Base-by-base conservation (phyloP, 495 filamentous ascomycete species). In the Chlorociboria aeruginascens region DNA sequence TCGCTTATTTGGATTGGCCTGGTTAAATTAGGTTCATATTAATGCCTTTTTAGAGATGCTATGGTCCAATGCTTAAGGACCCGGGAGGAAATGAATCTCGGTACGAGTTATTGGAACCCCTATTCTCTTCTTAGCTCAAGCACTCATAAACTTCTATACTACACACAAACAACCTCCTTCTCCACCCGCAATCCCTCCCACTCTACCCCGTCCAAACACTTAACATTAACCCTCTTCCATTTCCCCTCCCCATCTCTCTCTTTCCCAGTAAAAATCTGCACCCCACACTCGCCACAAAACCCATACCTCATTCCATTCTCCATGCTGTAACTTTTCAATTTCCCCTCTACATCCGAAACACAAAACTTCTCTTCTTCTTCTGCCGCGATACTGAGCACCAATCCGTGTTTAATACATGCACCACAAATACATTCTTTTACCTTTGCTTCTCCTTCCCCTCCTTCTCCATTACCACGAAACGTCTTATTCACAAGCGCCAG, bases 381-480 rank as follows among this genome's bases (percentile, higher is more conserved):
- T 52, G 48, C 68, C 53, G 48, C 68, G 68, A 12, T 34, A 14
- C 52, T 76, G 72, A 7, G 38, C 17, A 2, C 37, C 47, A 6
- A 46, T 13, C 3, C 37, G 32, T 7, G 30, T 28, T n/a, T 32
- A 8, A 16, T 40, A 49, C 69, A 72, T 41, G 62, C 59, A 46
- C 68, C 72, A 54, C 71, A 73, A 55, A 70, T 70, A 28, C 49
- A 55, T 28, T 52, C 28, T 52, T 66, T 66, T 31, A 70, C 62
- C 0, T 53, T 7, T 10, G 66, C 37, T 0, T 3, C 16, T 6
- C 55, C 64, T 2, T 55, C 4, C 4, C 20, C 8, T 10, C 66
- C 39, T 0, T 1, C 16, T 6, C 55, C 64, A 1, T 55, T 40
- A 44, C 42, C 55, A 6, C 46, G 34, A 3, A 46, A 34, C 1